Conservation (phyloP, 345 rosid species). For the Salix caprea region DNA sequence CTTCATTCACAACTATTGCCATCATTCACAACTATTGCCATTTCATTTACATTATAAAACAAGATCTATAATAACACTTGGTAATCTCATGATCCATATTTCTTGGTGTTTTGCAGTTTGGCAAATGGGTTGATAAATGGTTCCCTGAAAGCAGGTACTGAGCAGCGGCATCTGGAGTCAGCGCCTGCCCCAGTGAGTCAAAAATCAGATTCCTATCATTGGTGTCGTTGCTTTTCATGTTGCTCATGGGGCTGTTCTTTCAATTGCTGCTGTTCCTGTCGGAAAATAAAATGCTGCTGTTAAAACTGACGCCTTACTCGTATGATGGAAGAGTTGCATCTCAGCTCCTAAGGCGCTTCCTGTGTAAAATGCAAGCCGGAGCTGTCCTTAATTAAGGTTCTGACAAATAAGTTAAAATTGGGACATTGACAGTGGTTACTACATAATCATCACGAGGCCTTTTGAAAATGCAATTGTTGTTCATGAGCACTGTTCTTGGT, state of each 20-base stretch:
- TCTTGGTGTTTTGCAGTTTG: conserved; percentile 33
- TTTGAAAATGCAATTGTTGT: not conserved
- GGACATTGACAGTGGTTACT: not conserved
- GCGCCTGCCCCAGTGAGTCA: not conserved
- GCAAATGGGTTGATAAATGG: conserved; percentile 19
- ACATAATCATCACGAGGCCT: not conserved
- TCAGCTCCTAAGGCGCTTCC: not conserved
- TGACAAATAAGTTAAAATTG: not conserved
- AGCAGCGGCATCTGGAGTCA: conserved; percentile 17
- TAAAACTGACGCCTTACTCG: not conserved
- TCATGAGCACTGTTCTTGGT: not conserved
- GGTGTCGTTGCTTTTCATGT: conserved; percentile 32
- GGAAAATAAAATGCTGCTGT: not conserved
- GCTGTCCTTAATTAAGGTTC: not conserved
- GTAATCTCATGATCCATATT: not conserved
- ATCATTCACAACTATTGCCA: not conserved
- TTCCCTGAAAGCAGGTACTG: conserved; percentile 13
- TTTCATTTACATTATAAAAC: not conserved
- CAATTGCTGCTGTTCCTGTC: not conserved
- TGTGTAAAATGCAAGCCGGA: not conserved
- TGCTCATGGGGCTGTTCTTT: conserved; percentile 24
- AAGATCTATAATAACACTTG: not conserved
- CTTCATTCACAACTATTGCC: not conserved
- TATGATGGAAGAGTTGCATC: not conserved
- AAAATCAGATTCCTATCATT: conserved; percentile 17